These are phyloP conservation scores for Eucalyptus regnans DNA, from an alignment of 345 rosid species.

Conservation along the genomic window DNA sequence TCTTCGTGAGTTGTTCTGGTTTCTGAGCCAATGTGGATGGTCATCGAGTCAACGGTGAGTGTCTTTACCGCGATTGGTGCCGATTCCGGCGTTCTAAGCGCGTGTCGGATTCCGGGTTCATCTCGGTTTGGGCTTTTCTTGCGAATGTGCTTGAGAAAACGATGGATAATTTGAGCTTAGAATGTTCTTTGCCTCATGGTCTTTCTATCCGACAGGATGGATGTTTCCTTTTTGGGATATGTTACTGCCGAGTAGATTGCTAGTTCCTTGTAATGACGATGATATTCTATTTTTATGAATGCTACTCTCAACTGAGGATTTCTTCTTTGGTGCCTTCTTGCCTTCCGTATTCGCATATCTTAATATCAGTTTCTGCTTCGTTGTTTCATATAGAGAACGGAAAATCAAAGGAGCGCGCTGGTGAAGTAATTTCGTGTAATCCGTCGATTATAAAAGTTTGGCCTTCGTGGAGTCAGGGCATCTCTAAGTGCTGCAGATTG, in stretches of 20 bases:
- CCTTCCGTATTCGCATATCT: not conserved
- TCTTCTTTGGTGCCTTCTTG: not conserved
- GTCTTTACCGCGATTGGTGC: not conserved
- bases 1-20: not conserved
- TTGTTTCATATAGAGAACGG: not conserved
- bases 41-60: not conserved
- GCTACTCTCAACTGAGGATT: not conserved
- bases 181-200: not conserved
- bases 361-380: not conserved
- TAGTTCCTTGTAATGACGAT: not conserved
- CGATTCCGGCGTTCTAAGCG: not conserved
- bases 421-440: not conserved
- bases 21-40: not conserved
- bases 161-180: not conserved
- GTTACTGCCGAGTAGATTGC: not conserved
- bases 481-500: not conserved
- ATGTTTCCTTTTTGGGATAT: not conserved
- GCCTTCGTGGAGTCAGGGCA: not conserved
- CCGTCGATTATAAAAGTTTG: not conserved
- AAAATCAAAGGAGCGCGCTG: not conserved
- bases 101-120: not conserved
- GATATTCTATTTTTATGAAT: not conserved
- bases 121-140: not conserved
- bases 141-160: not conserved
- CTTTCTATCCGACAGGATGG: not conserved